Evolutionary conservation across 2,329 filamentous ascomycete genomes (phyloP).

Genomic region (Penicillium paneum): DNA sequence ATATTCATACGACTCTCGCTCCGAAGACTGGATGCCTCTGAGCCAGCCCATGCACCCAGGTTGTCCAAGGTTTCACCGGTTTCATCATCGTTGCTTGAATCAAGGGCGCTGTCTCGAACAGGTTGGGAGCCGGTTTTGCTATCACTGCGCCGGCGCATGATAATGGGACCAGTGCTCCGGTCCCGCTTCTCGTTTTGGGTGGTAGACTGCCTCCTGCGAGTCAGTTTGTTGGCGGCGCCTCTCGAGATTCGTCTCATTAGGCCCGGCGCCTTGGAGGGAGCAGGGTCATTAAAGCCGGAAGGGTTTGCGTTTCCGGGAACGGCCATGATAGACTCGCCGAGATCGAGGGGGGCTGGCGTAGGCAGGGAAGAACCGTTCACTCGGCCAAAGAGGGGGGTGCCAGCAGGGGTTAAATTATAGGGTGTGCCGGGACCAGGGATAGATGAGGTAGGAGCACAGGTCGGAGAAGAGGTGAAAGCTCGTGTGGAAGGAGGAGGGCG

Average conservation of each 20-base stretch:
- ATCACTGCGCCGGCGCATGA: slow-evolving; percentile 82
- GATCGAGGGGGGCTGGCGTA: slow-evolving; percentile 58
- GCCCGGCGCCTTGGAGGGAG: slow-evolving; percentile 56
- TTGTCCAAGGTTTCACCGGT: slow-evolving; percentile 47
- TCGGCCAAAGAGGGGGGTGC: slow-evolving; percentile 35
- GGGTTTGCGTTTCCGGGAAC: slow-evolving; percentile 42
- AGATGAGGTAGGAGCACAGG: slow-evolving; percentile 30
- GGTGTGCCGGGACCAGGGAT: slow-evolving; percentile 27
- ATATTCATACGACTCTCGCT: slow-evolving; percentile 37
- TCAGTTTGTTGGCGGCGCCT: slow-evolving; percentile 68
- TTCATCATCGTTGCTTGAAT: slow-evolving; percentile 39
- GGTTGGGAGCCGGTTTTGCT: slow-evolving; percentile 71
- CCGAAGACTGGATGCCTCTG: slow-evolving; percentile 39
- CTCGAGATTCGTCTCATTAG: slow-evolving; percentile 84
- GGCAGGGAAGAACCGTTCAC: slow-evolving; percentile 27
- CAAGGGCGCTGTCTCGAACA: slow-evolving; percentile 46
- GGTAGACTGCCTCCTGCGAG: slow-evolving; percentile 71
- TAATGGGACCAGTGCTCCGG: slow-evolving; percentile 82
- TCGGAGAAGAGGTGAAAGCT: slow-evolving; percentile 31
- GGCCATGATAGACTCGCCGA: slow-evolving; percentile 68
- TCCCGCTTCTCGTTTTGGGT: slow-evolving; percentile 74
- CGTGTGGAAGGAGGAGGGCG: slow-evolving; percentile 29
- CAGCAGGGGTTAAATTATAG: slow-evolving; percentile 35
- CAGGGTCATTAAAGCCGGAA: slow-evolving; percentile 59
- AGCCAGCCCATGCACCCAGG: slow-evolving; percentile 42